These are phyloP conservation scores for Phascolomyces articulosus DNA, from an alignment of 371 early-diverging fungal genomes.

Conservation along the genomic window DNA sequence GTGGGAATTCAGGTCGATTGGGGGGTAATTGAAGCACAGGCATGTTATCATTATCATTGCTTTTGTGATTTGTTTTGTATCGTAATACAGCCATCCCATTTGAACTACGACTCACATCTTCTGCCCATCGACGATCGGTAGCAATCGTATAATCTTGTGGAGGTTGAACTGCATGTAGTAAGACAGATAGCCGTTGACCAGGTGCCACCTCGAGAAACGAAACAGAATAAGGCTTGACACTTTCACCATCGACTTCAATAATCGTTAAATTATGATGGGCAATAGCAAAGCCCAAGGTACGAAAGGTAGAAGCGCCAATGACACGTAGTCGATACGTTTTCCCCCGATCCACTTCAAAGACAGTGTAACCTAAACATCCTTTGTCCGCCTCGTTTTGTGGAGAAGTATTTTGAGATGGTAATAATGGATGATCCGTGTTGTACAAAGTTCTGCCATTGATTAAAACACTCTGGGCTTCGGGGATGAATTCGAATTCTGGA, in stretches of 20 bases:
- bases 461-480: conserved; percentile 46
- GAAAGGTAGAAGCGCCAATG: conserved; percentile 45
- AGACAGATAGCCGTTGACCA: conserved; percentile 48
- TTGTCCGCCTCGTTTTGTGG: conserved; percentile 1
- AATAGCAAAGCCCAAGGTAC: conserved; percentile 44
- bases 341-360: conserved; percentile 27
- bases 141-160: conserved; percentile 34
- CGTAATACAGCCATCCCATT: conserved; percentile 40
- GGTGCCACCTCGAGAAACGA: conserved; percentile 39
- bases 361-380: conserved; percentile 34
- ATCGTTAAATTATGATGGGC: conserved; percentile 44
- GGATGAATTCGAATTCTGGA: conserved; percentile 31
- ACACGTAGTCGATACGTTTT: conserved; percentile 42
- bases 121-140: conserved; percentile 35
- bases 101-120: conserved; percentile 22
- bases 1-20: conserved; percentile 4
- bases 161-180: conserved; percentile 29
- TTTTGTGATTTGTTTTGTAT: conserved; percentile 18
- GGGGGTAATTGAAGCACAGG: not conserved
- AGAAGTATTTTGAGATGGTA: not conserved
- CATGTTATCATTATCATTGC: not conserved
- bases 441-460: conserved; percentile 43
- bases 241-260: conserved; percentile 52
- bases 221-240: conserved; percentile 30
- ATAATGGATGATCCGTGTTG: conserved; percentile 10